Conservation (phyloP, 2,329 filamentous ascomycete genomes). For the Ophiocordyceps polyrhachis-furcata region DNA sequence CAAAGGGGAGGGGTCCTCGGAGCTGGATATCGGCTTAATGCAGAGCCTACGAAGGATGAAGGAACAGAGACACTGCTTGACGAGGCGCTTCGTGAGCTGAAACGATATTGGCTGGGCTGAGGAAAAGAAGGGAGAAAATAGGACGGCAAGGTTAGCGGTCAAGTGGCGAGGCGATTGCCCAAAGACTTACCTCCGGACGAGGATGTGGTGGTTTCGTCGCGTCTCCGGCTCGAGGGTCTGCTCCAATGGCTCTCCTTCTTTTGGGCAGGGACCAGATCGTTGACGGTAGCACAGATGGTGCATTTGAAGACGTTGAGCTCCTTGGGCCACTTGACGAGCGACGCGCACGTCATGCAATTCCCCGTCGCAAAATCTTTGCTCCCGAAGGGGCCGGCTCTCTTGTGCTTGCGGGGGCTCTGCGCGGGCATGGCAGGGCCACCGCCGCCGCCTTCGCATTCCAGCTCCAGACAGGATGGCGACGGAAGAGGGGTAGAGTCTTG, state of each 20-base stretch:
- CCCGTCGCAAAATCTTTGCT: conserved; percentile 46
- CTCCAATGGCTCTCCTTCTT: conserved; percentile 7
- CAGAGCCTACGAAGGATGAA: conserved; percentile 11
- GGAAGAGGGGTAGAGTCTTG: conserved; percentile 17
- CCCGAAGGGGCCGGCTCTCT: conserved; percentile 14
- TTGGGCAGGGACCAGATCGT: conserved; percentile 38
- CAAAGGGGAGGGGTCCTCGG: conserved; percentile 1
- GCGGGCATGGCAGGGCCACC: conserved; percentile 5
- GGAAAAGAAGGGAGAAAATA: background rate
- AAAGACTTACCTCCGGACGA: conserved; percentile 2
- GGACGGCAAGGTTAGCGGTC: background rate
- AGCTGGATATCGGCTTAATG: conserved; percentile 1
- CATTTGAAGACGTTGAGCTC: conserved; percentile 61
- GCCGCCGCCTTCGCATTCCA: conserved; percentile 9
- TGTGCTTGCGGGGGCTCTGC: conserved; percentile 8
- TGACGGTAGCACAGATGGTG: conserved; percentile 68
- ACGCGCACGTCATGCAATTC: conserved; percentile 73
- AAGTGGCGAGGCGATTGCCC: background rate
- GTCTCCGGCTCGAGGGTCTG: conserved; percentile 6
- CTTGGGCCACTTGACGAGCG: conserved; percentile 60
- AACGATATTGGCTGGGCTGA: conserved; percentile 14
- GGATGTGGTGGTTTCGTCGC: conserved; percentile 4
- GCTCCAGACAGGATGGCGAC: conserved; percentile 10
- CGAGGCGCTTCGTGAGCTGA: conserved; percentile 14
- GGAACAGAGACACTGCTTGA: conserved; percentile 15